phyloP scores from a whole-genome alignment of 2,329 filamentous ascomycete species.

The Exophiala dermatitidis region DNA sequence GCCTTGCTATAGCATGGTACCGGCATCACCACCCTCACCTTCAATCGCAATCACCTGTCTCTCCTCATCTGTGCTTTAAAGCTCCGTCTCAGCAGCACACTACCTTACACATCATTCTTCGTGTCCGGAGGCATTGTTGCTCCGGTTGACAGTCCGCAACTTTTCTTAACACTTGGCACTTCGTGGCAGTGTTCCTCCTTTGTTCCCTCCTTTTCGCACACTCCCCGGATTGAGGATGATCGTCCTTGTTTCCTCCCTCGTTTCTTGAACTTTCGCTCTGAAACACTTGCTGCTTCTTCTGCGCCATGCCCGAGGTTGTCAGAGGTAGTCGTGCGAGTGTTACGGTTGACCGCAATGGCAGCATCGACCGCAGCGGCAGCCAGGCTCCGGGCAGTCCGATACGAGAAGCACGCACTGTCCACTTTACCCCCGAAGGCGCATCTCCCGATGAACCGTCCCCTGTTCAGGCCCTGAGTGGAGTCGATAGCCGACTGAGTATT shows the following conservation, averaged over 20 bases:
- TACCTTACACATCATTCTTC: too few species aligned
- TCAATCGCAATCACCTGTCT: too few species aligned
- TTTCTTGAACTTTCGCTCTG: not conserved
- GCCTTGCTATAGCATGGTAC: too few species aligned
- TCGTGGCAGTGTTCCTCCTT: not conserved
- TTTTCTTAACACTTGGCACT: not conserved
- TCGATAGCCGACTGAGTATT: slow-evolving; percentile 15
- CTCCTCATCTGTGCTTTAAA: too few species aligned
- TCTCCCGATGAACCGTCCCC: slow-evolving; percentile 6
- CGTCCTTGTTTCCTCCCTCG: not conserved
- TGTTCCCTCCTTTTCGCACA: not conserved
- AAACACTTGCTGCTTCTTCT: not conserved
- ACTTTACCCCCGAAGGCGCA: slow-evolving; percentile 15
- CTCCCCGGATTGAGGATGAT: not conserved
- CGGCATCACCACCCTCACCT: too few species aligned
- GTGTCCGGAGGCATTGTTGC: too few species aligned
- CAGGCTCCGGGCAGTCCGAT: slow-evolving; percentile 6
- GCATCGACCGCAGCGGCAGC: slow-evolving; percentile 3
- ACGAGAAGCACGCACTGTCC: slow-evolving; percentile 17
- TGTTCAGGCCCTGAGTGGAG: slow-evolving; percentile 1
- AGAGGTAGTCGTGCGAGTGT: slow-evolving; percentile 24
- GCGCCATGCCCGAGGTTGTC: slow-evolving; percentile 25
- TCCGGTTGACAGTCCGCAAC: not conserved
- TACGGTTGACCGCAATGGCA: slow-evolving; percentile 12
- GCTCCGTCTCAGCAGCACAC: too few species aligned